Percentiles rank a stretch among this genome's conserved stretches.
phyloP scores from a whole-genome alignment of 1,284 basidiomycete genomes.

The Cryptococcus deneoformans region DNA sequence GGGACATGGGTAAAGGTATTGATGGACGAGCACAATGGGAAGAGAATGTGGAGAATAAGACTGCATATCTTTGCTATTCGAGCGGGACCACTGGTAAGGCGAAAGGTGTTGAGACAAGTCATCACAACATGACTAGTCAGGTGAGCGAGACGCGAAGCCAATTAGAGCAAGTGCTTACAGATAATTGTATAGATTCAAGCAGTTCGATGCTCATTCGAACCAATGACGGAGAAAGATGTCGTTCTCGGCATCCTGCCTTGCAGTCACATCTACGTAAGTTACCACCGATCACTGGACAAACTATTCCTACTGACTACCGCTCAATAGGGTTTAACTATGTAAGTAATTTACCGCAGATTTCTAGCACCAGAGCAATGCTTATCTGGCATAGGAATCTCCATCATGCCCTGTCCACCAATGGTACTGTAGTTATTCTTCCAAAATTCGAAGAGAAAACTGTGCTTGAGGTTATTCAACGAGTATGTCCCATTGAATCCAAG shows the following conservation, averaged over 20 bases:
- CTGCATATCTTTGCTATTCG: conserved; percentile 61
- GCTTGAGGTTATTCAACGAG: conserved; percentile 64
- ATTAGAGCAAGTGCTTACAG: neutral
- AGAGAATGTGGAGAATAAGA: conserved; percentile 18
- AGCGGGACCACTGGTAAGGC: conserved; percentile 56
- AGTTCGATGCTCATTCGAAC: conserved; percentile 21
- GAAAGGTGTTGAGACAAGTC: conserved; percentile 57
- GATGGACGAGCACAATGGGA: conserved; percentile 9
- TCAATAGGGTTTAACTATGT: conserved; percentile 15
- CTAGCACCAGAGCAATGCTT: neutral
- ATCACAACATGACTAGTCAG: conserved; percentile 59
- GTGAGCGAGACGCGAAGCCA: conserved; percentile 1
- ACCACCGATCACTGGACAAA: neutral
- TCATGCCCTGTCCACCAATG: conserved; percentile 59
- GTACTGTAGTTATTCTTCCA: conserved; percentile 64
- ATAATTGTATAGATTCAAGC: conserved; percentile 25
- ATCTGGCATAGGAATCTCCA: conserved; percentile 49
- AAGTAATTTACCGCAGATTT: no score
- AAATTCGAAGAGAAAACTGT: conserved; percentile 60
- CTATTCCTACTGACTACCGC: neutral
- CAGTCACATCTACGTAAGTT: conserved; percentile 37
- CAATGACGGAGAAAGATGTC: conserved; percentile 50
- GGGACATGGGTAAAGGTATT: conserved; percentile 14
- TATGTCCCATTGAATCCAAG: conserved; percentile 29
- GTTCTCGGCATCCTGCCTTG: conserved; percentile 63